Evolutionary conservation across 345 rosid genomes (phyloP), one percentile per base, ranked within the genome.

Genomic region (Camelina neglecta): DNA sequence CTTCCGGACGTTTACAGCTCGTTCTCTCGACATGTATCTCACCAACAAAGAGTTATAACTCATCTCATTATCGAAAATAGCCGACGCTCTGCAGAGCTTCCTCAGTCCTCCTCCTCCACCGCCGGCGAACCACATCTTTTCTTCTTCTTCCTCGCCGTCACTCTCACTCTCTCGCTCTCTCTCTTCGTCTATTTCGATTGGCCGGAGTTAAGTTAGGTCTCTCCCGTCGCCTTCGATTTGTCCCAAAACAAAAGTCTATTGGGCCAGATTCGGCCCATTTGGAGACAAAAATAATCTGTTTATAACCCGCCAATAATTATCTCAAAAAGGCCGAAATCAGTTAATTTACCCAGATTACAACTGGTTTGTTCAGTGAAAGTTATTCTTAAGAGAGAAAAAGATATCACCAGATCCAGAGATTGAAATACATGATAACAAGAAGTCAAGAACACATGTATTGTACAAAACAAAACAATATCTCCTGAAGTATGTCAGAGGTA

Each of bases 1-100:
- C 83, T 90, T 95, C 79, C 96, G 75, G 16, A 92, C 92, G 72
- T 92, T 88, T 63, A 90, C 97, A 16, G 97, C 86, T 35, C 93
- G 75, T 80, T 78, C 72, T 76, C 87, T 73, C 4, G 98, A 92
- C 89, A 92, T 90, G 78, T 83, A 69, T 65, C 98, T 84, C 16
- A 80, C 87, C 6, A 87, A 35, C 69, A 78, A 4, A 11, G 78
- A 73, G 53, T 20, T 73, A 23, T 2, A 24, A 36, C 35, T 65
- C 10, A 75, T n/a, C 11, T 47, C 77, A 8, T 60, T 65, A 8
- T 60, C 18, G 0, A 69, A 1, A 29, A 57, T 21, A 50, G 51
- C 9, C n/a, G 75, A n/a, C 0, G 59, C 62, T 70, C 72, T 58
- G 7, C 67, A 65, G 2, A 75, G 65, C 56, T 65, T 71, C 60